phyloP scores from a whole-genome alignment of 805 yeast species.

The Barnettozyma californica region DNA sequence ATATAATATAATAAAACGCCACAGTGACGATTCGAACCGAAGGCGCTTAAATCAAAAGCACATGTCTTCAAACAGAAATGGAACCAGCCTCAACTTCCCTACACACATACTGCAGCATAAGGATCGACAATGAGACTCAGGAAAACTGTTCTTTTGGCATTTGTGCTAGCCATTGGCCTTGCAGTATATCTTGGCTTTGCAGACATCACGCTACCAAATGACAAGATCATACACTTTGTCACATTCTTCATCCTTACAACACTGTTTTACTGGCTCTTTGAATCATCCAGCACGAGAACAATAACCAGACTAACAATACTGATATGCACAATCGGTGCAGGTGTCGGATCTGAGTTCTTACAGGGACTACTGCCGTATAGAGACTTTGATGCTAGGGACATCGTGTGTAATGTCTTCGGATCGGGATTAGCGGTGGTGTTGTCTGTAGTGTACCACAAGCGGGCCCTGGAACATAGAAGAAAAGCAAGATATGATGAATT shows the following conservation, averaged over 20 bases:
- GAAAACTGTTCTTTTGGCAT: slow-evolving; percentile 30
- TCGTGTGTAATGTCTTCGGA: slow-evolving; percentile 32
- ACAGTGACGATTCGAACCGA: background rate
- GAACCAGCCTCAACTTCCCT: background rate
- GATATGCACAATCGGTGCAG: slow-evolving; percentile 42
- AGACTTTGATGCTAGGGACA: slow-evolving; percentile 45
- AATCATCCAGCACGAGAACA: slow-evolving; percentile 28
- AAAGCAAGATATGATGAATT: slow-evolving; percentile 21
- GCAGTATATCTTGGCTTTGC: slow-evolving; percentile 26
- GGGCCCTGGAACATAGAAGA: slow-evolving; percentile 19
- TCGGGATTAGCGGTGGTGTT: slow-evolving; percentile 16
- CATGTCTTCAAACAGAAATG: background rate
- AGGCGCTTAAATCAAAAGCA: background rate
- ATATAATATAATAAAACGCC: background rate
- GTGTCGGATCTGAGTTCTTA: slow-evolving; percentile 45
- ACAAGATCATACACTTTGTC: slow-evolving; percentile 45
- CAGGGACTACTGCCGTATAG: slow-evolving; percentile 44
- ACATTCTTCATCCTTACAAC: slow-evolving; percentile 43
- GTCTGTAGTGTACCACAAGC: slow-evolving; percentile 20
- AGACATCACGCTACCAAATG: slow-evolving; percentile 39
- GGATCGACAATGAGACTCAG: slow-evolving; percentile 15
- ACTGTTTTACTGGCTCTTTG: slow-evolving; percentile 44
- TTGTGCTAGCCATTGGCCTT: slow-evolving; percentile 30
- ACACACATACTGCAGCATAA: background rate
- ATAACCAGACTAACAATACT: slow-evolving; percentile 32